Evolutionary conservation across 2,329 filamentous ascomycete species (phyloP).

Genomic region (Trichoderma sp.): DNA sequence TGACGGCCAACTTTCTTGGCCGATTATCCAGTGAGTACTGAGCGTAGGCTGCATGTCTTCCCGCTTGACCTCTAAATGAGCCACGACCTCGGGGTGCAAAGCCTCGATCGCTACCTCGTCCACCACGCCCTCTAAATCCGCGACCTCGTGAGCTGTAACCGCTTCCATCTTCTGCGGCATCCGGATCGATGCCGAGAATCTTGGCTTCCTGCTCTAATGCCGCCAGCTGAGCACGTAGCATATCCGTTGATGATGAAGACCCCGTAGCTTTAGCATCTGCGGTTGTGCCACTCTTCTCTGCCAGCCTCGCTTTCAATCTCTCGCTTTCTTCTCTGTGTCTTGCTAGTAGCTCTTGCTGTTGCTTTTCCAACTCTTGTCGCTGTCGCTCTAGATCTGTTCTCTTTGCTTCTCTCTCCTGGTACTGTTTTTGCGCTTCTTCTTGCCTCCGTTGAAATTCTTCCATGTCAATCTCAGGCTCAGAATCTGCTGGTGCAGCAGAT

Average conservation of each 20-base stretch:
- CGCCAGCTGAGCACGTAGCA: slow-evolving; percentile 70
- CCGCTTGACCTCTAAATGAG: slow-evolving; percentile 44
- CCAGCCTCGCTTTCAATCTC: slow-evolving; percentile 59
- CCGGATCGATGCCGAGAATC: slow-evolving; percentile 66
- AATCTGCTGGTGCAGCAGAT: slow-evolving; percentile 26
- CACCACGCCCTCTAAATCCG: slow-evolving; percentile 40
- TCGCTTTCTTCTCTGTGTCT: slow-evolving; percentile 68
- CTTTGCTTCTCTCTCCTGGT: slow-evolving; percentile 66
- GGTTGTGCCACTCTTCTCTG: slow-evolving; percentile 35
- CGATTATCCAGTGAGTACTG: slow-evolving; percentile 75
- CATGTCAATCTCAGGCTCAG: slow-evolving; percentile 62
- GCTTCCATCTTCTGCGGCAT: slow-evolving; percentile 48
- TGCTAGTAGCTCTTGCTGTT: slow-evolving; percentile 61
- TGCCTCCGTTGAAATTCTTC: slow-evolving; percentile 70
- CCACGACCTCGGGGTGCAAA: slow-evolving; percentile 42
- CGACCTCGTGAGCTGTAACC: slow-evolving; percentile 38
- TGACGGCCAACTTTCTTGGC: slow-evolving; percentile 66
- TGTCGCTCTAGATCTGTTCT: slow-evolving; percentile 63
- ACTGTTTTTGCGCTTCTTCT: slow-evolving; percentile 68
- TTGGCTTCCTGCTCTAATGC: slow-evolving; percentile 73
- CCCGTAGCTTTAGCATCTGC: slow-evolving; percentile 19
- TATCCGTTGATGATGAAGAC: slow-evolving; percentile 51
- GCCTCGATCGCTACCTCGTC: slow-evolving; percentile 35
- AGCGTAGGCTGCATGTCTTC: slow-evolving; percentile 57
- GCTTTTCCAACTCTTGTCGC: slow-evolving; percentile 64